Conservation (phyloP, 495 filamentous ascomycete species). For the Penicillium subrubescens region DNA sequence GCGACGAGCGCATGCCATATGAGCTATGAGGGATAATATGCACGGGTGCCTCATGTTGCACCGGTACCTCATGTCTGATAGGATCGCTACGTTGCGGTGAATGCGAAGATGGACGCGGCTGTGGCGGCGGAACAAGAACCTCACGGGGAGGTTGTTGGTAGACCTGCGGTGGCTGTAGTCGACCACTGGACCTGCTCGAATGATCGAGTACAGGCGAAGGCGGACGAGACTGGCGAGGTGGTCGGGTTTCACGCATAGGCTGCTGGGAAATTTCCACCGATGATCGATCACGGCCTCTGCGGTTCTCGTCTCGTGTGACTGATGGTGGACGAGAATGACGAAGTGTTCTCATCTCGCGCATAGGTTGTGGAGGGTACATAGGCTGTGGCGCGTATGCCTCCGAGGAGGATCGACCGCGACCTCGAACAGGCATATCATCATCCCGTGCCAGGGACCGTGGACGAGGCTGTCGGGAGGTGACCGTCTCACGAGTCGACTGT, state of each 20-base stretch:
- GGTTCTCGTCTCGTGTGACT: background rate
- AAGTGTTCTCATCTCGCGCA: background rate
- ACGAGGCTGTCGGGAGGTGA: background rate
- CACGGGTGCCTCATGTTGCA: slow-evolving; percentile 4
- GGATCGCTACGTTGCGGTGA: background rate
- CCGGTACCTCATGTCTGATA: background rate
- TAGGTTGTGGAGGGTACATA: background rate
- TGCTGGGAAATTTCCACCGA: background rate
- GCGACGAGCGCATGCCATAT: slow-evolving; percentile 5
- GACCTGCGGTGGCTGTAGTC: background rate
- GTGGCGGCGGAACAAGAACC: background rate
- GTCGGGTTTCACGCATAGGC: background rate
- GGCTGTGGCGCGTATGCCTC: background rate
- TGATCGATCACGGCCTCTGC: slow-evolving; percentile 1
- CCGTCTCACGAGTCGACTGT: background rate
- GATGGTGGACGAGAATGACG: background rate
- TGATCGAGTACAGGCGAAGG: slow-evolving; percentile 5
- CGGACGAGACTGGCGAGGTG: background rate
- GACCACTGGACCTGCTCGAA: slow-evolving; percentile 2
- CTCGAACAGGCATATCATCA: background rate
- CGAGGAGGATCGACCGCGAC: slow-evolving; percentile 1
- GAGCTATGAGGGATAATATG: slow-evolving; percentile 8
- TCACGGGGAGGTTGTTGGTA: slow-evolving; percentile 6
- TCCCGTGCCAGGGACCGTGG: background rate
- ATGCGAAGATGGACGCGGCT: background rate